Evolutionary conservation across 2,329 filamentous ascomycete species (phyloP).

Genomic region (Lojkania enalia): DNA sequence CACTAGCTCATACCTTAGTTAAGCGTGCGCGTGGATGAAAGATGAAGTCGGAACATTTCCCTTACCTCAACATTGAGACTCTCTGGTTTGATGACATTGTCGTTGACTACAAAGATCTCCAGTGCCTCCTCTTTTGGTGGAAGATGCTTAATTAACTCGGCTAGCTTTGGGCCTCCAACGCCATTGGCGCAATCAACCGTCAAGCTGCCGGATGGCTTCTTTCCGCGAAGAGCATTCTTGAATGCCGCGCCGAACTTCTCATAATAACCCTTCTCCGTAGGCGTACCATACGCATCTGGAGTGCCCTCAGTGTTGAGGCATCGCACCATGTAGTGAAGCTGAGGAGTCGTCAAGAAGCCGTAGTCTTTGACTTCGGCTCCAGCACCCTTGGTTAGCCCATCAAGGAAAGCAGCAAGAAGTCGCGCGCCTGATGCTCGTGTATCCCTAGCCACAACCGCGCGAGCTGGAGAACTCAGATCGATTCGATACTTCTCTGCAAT

Average conservation of each 20-base stretch:
- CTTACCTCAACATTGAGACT: constrained; percentile 83
- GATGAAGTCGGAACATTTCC: background rate
- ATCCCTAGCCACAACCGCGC: constrained; percentile 88
- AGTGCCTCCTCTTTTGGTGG: constrained; percentile 68
- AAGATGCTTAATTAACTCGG: constrained; percentile 82
- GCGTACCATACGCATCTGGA: constrained; percentile 82
- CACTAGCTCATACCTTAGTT: constrained; percentile 60
- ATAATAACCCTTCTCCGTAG: constrained; percentile 92
- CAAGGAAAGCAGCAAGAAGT: constrained; percentile 76
- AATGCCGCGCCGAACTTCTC: constrained; percentile 87
- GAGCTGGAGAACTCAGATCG: constrained; percentile 68
- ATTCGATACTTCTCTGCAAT: constrained; percentile 65
- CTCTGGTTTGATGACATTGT: constrained; percentile 88
- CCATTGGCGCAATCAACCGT: constrained; percentile 96
- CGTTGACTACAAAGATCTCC: constrained; percentile 86
- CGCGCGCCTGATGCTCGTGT: constrained; percentile 89
- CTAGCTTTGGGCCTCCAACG: constrained; percentile 88
- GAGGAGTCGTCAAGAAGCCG: constrained; percentile 93
- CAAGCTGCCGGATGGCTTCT: constrained; percentile 68
- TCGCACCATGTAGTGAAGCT: constrained; percentile 93
- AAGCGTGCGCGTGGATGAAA: constrained; percentile 14
- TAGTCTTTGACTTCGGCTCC: constrained; percentile 77
- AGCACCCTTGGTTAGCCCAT: constrained; percentile 77
- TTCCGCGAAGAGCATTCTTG: constrained; percentile 77
- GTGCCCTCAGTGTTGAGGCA: constrained; percentile 92